Evolutionary conservation across 192 early-diverging fungal species (phyloP), one percentile per base, ranked within the genome.

Genomic region (Backusella liffmaniae): DNA sequence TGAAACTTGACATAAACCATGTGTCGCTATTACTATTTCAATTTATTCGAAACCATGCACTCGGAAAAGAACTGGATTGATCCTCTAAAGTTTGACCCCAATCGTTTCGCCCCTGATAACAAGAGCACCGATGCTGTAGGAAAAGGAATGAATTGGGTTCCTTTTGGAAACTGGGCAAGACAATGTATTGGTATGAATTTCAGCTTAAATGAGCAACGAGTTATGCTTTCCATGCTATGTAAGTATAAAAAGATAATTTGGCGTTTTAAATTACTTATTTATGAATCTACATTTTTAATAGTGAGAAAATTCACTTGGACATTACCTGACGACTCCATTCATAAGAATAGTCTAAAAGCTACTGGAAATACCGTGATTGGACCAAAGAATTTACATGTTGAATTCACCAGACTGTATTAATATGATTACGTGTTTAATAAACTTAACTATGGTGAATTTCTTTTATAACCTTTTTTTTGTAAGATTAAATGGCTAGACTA

Each of bases 181-280:
- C 83, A 88, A 81, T 91, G 88, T 75, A 82, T 91, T n/a, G 91
- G 88, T 41, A 88, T 86, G 86, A 88, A 88, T 67, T 92, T 91
- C 67, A 82, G 83, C 9, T 76, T 92, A 34, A 70, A 84, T n/a
- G 89, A 91, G 74, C 88, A 88, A 78, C 79, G 83, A 12, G 83
- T 91, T 6, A 78, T 85, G 12, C 78, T 90, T 13, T 67, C 87
- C 12, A 88, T 90, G 78, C 86, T 75, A 70, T 46, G 78, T 80
- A 72, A 71, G 74, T 75, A 13, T 53, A 26, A 66, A 66, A 66
- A 4, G 26, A 66, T 16, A 66, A n/a, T 36, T 36, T 34, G 0
- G 2, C 3, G 1, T 49, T n/a, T 49, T 16, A 49, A n/a, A n/a
- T 18, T 49, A 49, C 6, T 16, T 67, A 49, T 44, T 44, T 13